Evolutionary conservation across 768 basidiomycete species (phyloP).

Genomic region (Termitomyces sp.): DNA sequence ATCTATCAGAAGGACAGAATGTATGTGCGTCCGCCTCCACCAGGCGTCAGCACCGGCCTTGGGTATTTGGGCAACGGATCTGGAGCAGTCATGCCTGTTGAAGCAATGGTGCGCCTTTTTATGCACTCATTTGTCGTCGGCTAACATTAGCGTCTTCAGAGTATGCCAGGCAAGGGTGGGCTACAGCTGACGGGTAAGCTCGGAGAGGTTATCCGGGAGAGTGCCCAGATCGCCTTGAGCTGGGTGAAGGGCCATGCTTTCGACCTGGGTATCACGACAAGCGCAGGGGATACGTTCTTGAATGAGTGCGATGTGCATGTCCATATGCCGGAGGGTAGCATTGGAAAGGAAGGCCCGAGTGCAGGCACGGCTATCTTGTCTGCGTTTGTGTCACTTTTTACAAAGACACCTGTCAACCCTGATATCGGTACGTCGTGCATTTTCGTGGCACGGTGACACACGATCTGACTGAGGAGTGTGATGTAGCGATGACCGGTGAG

Average conservation of each 20-base stretch:
- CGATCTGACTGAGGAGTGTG: background rate
- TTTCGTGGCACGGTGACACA: background rate
- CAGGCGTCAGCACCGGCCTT: slow-evolving; percentile 91
- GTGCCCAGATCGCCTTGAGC: slow-evolving; percentile 89
- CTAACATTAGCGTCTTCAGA: slow-evolving; percentile 36
- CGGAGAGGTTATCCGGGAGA: slow-evolving; percentile 96
- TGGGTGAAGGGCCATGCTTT: slow-evolving; percentile 92
- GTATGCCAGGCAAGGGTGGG: slow-evolving; percentile 93
- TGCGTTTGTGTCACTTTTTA: slow-evolving; percentile 90
- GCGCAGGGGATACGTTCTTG: slow-evolving; percentile 69
- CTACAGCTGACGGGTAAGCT: slow-evolving; percentile 95
- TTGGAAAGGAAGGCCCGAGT: slow-evolving; percentile 94
- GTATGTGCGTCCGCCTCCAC: slow-evolving; percentile 74
- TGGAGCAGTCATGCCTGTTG: slow-evolving; percentile 96
- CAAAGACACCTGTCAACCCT: slow-evolving; percentile 73
- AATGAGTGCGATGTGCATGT: slow-evolving; percentile 88
- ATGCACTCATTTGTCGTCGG: background rate
- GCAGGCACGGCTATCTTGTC: slow-evolving; percentile 92
- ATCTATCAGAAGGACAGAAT: slow-evolving; percentile 93
- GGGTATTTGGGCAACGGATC: slow-evolving; percentile 96
- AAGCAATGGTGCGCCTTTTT: slow-evolving; percentile 62
- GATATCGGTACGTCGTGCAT: slow-evolving; percentile 70
- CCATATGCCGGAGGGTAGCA: slow-evolving; percentile 94
- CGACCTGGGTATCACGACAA: slow-evolving; percentile 79
- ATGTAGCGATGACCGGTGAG: slow-evolving; percentile 93